Conservation (phyloP, 371 early-diverging fungal genomes). For the Phascolomyces articulosus region DNA sequence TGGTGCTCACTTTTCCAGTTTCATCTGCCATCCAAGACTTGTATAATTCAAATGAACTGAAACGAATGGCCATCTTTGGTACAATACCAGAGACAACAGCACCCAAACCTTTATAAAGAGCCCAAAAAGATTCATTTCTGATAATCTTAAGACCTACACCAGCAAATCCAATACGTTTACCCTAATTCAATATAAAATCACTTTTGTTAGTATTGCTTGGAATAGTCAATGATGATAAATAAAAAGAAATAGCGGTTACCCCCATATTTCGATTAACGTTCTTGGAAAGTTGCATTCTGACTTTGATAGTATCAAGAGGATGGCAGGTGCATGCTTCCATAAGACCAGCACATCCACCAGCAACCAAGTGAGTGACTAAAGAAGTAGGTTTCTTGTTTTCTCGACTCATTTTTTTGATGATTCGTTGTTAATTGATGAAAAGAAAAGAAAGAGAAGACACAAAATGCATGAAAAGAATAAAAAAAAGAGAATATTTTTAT, state of each 20-base stretch:
- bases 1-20: conserved; percentile 73
- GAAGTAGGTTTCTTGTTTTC: conserved; percentile 42
- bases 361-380: conserved; percentile 73
- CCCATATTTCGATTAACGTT: conserved; percentile 38
- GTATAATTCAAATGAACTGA: conserved; percentile 95
- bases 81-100: conserved; percentile 97
- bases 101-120: conserved; percentile 96
- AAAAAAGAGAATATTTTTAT: background rate
- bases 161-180: conserved; percentile 68
- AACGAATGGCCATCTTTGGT: conserved; percentile 98
- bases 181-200: too few relatives aligned
- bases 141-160: conserved; percentile 85
- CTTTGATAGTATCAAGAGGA: conserved; percentile 98
- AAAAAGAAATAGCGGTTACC: conserved; percentile 7
- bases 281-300: conserved; percentile 88
- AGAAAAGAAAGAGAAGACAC: background rate
- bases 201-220: background rate
- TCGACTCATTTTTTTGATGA: conserved; percentile 34
- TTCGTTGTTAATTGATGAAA: too few relatives aligned
- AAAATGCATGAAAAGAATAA: background rate
- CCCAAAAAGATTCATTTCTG: conserved; percentile 84
- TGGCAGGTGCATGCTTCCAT: conserved; percentile 94
- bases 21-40: conserved; percentile 83
- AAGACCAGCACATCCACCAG: conserved; percentile 94
- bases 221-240: too few relatives aligned